Conservation (phyloP, 768 basidiomycete genomes). For the Clitopilus hobsonii region DNA sequence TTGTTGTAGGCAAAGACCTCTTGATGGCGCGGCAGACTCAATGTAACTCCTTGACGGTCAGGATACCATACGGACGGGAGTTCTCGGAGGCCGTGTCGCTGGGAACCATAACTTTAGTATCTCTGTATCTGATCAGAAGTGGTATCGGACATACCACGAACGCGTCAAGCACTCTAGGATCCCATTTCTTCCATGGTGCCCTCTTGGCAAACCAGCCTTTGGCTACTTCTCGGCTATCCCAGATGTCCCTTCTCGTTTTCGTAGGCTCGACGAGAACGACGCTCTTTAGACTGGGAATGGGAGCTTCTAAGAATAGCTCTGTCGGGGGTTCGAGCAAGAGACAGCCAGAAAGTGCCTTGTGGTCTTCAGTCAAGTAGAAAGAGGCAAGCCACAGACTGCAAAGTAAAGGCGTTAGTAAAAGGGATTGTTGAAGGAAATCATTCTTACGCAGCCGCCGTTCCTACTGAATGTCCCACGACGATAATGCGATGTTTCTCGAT, state of each 20-base stretch:
- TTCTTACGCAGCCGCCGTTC: neutral
- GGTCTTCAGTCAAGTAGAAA: conserved; percentile 2
- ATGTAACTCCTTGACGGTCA: conserved; percentile 3
- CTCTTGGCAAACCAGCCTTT: conserved; percentile 13
- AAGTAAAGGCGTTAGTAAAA: too few species aligned
- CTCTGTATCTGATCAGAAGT: neutral
- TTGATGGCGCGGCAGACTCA: conserved; percentile 1
- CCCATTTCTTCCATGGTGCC: conserved; percentile 20
- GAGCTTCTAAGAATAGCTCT: neutral
- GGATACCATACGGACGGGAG: conserved; percentile 5
- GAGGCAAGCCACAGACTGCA: neutral
- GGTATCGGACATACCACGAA: conserved; percentile 11
- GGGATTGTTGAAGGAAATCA: neutral
- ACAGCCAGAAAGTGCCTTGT: conserved; percentile 10
- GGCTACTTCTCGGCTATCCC: conserved; percentile 19
- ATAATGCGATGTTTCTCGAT: neutral
- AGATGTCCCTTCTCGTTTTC: conserved; percentile 12
- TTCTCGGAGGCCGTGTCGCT: conserved; percentile 7
- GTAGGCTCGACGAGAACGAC: conserved; percentile 6
- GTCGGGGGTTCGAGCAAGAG: conserved; percentile 11
- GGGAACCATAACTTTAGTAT: neutral
- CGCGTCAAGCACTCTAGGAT: conserved; percentile 17
- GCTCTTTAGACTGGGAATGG: neutral
- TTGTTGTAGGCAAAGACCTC: conserved; percentile 4
- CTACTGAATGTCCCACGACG: neutral